phyloP scores from a whole-genome alignment of 1,284 basidiomycete species.

The Trichosporon ovoides region DNA sequence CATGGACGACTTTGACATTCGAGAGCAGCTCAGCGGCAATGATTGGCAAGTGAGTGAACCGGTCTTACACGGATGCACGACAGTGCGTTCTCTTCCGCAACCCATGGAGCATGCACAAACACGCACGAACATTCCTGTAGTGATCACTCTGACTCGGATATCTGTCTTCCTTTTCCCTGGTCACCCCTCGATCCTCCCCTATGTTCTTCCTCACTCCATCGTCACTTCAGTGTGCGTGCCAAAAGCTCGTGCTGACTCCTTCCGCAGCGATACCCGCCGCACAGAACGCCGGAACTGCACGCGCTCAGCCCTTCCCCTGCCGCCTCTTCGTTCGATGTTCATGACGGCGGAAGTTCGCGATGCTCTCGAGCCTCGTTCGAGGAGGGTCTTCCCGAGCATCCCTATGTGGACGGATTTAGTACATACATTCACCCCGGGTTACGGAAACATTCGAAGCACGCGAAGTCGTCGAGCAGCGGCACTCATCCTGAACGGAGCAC shows the following conservation, averaged over 20 bases:
- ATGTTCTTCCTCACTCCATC: background rate
- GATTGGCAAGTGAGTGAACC: background rate
- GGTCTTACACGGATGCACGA: background rate
- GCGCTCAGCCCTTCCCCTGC: background rate
- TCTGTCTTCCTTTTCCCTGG: background rate
- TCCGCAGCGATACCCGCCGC: background rate
- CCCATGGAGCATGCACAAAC: background rate
- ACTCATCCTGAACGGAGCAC: background rate
- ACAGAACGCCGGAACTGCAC: background rate
- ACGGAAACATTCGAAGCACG: conserved; percentile 2
- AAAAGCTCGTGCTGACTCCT: background rate
- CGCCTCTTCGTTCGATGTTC: background rate
- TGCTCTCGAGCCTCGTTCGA: background rate
- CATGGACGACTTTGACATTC: background rate
- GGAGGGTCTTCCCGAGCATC: background rate
- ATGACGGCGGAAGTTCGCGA: background rate
- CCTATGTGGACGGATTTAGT: conserved; percentile 6
- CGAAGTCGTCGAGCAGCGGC: background rate
- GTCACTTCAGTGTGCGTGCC: too few relatives aligned
- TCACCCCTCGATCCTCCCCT: background rate
- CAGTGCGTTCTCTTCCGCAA: background rate
- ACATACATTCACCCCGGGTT: conserved; percentile 1
- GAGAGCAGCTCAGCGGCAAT: background rate
- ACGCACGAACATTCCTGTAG: too few relatives aligned
- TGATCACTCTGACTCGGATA: too few relatives aligned